phyloP scores from a whole-genome alignment of 495 filamentous ascomycete species.

The Lophiostoma macrostomum region DNA sequence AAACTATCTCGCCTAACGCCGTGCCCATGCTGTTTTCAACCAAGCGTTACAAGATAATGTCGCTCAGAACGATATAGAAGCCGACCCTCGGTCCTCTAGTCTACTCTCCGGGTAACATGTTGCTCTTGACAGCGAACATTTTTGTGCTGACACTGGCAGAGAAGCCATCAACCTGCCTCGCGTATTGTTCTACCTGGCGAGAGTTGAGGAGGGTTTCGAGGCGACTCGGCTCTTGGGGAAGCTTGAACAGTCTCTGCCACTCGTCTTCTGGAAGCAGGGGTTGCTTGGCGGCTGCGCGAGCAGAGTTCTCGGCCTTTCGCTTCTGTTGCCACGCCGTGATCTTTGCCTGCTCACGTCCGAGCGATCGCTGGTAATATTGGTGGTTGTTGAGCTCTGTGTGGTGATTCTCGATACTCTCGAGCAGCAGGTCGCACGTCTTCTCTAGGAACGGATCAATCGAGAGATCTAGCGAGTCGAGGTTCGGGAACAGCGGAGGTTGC shows the following conservation, averaged over 20 bases:
- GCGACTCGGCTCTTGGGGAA: slow-evolving; percentile 87
- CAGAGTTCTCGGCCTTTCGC: slow-evolving; percentile 90
- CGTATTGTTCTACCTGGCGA: slow-evolving; percentile 96
- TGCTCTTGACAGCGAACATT: slow-evolving; percentile 95
- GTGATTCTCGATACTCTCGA: slow-evolving; percentile 95
- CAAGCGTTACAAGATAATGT: slow-evolving; percentile 8
- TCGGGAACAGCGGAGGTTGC: slow-evolving; percentile 70
- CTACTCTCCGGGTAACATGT: slow-evolving; percentile 44
- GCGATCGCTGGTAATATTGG: slow-evolving; percentile 94
- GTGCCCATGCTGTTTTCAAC: slow-evolving; percentile 30
- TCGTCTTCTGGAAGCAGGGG: slow-evolving; percentile 88
- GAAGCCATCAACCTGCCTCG: slow-evolving; percentile 95
- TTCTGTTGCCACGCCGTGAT: slow-evolving; percentile 94
- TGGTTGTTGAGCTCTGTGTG: slow-evolving; percentile 98
- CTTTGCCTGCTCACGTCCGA: slow-evolving; percentile 94
- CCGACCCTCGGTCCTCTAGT: background rate
- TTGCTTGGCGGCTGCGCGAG: slow-evolving; percentile 81
- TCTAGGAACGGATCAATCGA: slow-evolving; percentile 97
- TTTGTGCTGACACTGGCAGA: slow-evolving; percentile 84
- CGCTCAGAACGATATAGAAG: too few species aligned
- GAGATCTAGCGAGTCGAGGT: slow-evolving; percentile 81
- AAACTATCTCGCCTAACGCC: slow-evolving; percentile 24
- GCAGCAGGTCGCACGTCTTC: slow-evolving; percentile 92
- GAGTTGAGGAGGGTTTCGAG: slow-evolving; percentile 90
- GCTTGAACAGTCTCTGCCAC: slow-evolving; percentile 96